Base-by-base conservation (phyloP, 192 early-diverging fungal species). In the Mortierella hygrophila region DNA sequence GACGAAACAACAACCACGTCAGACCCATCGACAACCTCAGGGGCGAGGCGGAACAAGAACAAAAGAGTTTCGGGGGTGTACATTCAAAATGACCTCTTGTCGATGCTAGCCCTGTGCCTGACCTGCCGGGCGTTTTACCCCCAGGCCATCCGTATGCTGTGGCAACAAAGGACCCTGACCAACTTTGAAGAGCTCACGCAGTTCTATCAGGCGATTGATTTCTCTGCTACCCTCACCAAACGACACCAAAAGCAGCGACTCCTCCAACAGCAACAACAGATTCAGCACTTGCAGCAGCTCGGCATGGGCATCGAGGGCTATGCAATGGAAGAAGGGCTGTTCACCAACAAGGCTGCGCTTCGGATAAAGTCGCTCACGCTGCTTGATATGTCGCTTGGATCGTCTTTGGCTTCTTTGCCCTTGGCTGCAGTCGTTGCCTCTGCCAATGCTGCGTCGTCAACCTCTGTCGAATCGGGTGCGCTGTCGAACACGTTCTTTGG, bases 131-230 rank as follows among this genome's bases (percentile, higher is more conserved):
- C 79, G 35, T 86, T 86, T 52, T 86, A 86, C 63, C 84, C 84
- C 21, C 84, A 86, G 65, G 84, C 84, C 47, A 72, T 86, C 54
- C 84, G 84, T 8, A 77, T 86, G 65, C 65, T 86, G 3, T 86
- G 84, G 84, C 70, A 79, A 70, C 84, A 86, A 49, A 72, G 84
- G 42, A 86, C 79, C 68, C 79, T 86, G 79, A 72, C 84, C 75
- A 75, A 47, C 54, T 77, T 74, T 78, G 84, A 81, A 10, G 84
- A 86, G 49, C 38, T 86, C 44, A 54, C 52, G 0, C 79, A 86
- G 65, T 86, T 86, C 42, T 86, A 86, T 70, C 79, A 78, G 40
- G 84, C 84, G 40, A 86, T 86, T 47, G 79, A 86, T 49, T 86
- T 86, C 40, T 86, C 84, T 16, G 63, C 75, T 10, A 55, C 79